A percentile compares a stretch with the other conserved stretches of the same genome.
Conservation (phyloP, 73 alveolate species). For the Durusdinium trenchii region DNA sequence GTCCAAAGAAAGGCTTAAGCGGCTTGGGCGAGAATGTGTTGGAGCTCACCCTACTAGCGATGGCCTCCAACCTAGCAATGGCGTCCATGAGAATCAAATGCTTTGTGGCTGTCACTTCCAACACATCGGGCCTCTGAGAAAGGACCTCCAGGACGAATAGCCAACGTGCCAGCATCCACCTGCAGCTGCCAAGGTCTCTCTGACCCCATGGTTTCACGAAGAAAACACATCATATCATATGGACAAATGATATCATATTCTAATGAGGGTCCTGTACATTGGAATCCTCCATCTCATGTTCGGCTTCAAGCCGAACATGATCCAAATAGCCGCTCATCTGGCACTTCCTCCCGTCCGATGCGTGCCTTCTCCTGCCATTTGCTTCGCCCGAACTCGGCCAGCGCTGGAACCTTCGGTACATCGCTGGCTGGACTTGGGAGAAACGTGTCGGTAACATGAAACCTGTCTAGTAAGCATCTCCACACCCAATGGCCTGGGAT, state of each 20-base stretch:
- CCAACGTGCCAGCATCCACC: conserved; percentile 76
- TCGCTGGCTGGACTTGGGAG: background rate
- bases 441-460: background rate
- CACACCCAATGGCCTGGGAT: too few species aligned
- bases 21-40: too few species aligned
- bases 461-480: background rate
- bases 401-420: conserved; percentile 26
- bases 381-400: conserved; percentile 65
- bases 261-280: too few species aligned
- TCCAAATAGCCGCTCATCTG: background rate
- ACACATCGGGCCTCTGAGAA: conserved; percentile 48
- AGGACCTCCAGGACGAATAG: conserved; percentile 76
- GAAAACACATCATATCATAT: too few species aligned
- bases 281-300: background rate
- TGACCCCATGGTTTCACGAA: background rate
- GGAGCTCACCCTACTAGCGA: too few species aligned
- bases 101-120: background rate
- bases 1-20: too few species aligned
- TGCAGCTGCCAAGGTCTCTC: background rate
- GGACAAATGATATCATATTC: too few species aligned
- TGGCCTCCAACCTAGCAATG: too few species aligned
- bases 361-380: conserved; percentile 64
- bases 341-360: background rate
- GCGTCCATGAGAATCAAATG: too few species aligned
- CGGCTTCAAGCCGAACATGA: background rate